phyloP scores from a whole-genome alignment of 306 rosid species.

The Trifolium pratense region DNA sequence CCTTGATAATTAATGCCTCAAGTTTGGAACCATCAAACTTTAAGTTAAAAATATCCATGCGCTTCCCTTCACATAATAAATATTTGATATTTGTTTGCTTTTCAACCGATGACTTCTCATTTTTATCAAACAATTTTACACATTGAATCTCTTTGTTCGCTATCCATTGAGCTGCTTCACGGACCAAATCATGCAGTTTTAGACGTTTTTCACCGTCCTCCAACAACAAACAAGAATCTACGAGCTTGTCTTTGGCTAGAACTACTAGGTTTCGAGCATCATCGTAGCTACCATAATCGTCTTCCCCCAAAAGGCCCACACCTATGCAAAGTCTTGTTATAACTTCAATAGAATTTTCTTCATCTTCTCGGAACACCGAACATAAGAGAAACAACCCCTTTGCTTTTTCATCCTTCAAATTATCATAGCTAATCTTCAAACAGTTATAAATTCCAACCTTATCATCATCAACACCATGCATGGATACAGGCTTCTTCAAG shows the following conservation, averaged over 20 bases:
- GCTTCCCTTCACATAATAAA: not conserved
- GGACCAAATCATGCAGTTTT: slow-evolving; percentile 38
- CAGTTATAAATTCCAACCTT: too few relatives aligned
- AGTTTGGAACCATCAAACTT: not conserved
- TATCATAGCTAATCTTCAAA: too few relatives aligned
- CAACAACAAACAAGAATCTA: slow-evolving; percentile 19
- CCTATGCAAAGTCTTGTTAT: slow-evolving; percentile 1
- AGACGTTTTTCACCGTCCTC: rapidly evolving
- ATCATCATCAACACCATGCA: too few relatives aligned
- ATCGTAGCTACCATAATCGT: not conserved
- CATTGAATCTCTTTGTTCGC: not conserved
- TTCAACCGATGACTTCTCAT: not conserved
- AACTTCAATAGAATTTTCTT: not conserved
- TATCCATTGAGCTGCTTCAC: not conserved
- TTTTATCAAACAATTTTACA: too few relatives aligned
- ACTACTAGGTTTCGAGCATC: not conserved
- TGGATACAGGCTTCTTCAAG: not conserved
- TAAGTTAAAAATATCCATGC: not conserved
- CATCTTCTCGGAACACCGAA: too few relatives aligned
- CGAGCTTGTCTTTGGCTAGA: not conserved
- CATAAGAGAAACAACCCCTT: too few relatives aligned
- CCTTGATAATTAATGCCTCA: not conserved
- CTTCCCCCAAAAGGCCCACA: not conserved
- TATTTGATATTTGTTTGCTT: not conserved
- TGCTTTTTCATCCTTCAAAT: too few relatives aligned